Conservation (phyloP, 257 asterid species). For the Solanum medicagineum region DNA sequence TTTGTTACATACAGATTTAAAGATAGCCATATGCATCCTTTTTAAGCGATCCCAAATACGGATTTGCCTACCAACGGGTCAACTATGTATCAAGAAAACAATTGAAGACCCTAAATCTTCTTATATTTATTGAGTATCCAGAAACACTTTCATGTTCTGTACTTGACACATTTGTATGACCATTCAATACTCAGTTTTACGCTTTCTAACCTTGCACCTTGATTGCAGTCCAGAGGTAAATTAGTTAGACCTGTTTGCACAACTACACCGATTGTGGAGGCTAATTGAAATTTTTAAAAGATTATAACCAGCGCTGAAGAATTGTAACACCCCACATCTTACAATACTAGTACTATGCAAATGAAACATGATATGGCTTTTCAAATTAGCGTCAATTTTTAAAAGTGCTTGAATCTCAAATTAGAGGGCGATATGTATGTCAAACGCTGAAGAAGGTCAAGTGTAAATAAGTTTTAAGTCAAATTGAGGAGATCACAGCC, state of each 20-base stretch:
- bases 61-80: neutral
- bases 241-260: neutral
- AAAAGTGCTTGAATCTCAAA: too few species aligned
- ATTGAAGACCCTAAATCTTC: neutral
- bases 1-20: neutral
- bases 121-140: neutral
- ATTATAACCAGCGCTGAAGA: neutral
- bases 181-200: neutral
- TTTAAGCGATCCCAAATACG: neutral
- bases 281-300: neutral
- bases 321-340: neutral
- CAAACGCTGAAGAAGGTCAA: too few species aligned
- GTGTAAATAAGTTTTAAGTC: too few species aligned
- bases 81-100: neutral
- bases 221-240: neutral
- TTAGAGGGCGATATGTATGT: too few species aligned
- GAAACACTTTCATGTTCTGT: neutral
- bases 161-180: neutral
- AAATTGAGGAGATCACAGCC: too few species aligned
- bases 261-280: neutral
- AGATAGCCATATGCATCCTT: neutral
- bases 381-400: too few species aligned
- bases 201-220: neutral
- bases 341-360: too few species aligned
- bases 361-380: too few species aligned